Conservation (phyloP, 495 filamentous ascomycete species). For the Symbiotaphrina buchneri region DNA sequence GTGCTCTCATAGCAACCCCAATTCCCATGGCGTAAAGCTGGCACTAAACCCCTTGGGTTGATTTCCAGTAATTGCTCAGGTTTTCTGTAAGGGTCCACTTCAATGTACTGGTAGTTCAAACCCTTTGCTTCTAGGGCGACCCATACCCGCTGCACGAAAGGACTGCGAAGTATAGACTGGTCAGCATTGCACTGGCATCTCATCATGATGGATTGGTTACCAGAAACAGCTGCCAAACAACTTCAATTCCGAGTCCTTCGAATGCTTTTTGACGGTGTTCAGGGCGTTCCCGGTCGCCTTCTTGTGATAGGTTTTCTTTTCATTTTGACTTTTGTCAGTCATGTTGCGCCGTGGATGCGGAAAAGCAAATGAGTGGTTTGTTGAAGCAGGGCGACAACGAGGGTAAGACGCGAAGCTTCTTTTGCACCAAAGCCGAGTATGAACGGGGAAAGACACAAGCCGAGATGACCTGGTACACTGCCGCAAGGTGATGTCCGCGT, state of each 20-base stretch:
- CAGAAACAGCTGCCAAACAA: constrained; percentile 84
- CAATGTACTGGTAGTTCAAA: constrained; percentile 75
- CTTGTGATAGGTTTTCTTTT: constrained; percentile 63
- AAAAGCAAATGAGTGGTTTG: too few relatives aligned
- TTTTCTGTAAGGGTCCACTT: constrained; percentile 74
- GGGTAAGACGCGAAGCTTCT: too few relatives aligned
- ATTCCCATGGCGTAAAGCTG: constrained; percentile 59
- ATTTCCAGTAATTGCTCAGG: constrained; percentile 57
- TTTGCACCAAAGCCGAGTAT: too few relatives aligned
- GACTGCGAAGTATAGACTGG: too few relatives aligned
- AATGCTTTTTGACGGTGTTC: constrained; percentile 48
- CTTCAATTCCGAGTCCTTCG: constrained; percentile 49
- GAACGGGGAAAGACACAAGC: too few relatives aligned
- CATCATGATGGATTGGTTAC: constrained; percentile 24
- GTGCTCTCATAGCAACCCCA: constrained; percentile 80
- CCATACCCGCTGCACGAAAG: constrained; percentile 89
- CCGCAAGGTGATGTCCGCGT: too few relatives aligned
- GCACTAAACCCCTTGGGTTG: constrained; percentile 75
- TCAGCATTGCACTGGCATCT: neutral
- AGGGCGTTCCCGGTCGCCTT: constrained; percentile 60
- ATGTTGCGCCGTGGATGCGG: constrained; percentile 12
- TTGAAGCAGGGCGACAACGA: too few relatives aligned
- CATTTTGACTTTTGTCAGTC: constrained; percentile 16
- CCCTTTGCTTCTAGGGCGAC: constrained; percentile 79
- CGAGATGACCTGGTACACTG: too few relatives aligned